A percentile compares a stretch with the other conserved stretches of the same genome.
Conservation (phyloP, 2,329 filamentous ascomycete species). For the Nigrospora osmanthi region DNA sequence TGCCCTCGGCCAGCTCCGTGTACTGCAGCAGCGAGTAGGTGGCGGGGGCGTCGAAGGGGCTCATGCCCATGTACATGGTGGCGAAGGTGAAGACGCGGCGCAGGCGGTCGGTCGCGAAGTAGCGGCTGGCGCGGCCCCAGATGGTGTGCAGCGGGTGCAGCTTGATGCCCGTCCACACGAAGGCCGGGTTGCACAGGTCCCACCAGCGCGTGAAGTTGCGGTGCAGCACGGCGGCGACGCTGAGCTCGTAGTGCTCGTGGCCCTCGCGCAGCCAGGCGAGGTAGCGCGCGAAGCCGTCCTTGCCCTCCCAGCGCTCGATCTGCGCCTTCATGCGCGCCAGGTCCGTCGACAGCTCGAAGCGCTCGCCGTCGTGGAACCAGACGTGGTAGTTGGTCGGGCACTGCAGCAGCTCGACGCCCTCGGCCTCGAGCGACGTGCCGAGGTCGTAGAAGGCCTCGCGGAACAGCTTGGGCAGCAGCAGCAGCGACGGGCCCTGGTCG, state of each 20-base stretch:
- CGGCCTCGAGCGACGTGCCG: conserved; percentile 54
- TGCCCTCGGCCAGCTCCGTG: conserved; percentile 67
- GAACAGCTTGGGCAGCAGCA: conserved; percentile 66
- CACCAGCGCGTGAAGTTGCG: conserved; percentile 57
- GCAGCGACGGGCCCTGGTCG: conserved; percentile 68
- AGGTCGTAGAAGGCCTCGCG: conserved; percentile 61
- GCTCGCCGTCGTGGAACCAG: conserved; percentile 62
- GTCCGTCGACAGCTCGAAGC: conserved; percentile 59
- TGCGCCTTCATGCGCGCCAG: conserved; percentile 62
- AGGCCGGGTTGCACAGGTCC: conserved; percentile 48
- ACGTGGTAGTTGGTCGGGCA: conserved; percentile 72
- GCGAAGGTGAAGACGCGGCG: conserved; percentile 68
- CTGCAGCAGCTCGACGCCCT: conserved; percentile 61
- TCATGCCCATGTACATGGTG: conserved; percentile 81
- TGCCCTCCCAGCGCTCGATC: conserved; percentile 66
- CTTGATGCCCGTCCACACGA: conserved; percentile 49
- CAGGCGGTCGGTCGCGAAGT: conserved; percentile 63
- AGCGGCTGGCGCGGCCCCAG: conserved; percentile 55
- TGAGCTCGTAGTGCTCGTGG: conserved; percentile 63
- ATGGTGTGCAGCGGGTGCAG: conserved; percentile 67
- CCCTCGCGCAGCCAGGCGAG: conserved; percentile 58
- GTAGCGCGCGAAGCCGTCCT: conserved; percentile 63
- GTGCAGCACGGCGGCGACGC: conserved; percentile 55
- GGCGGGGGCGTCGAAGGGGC: conserved; percentile 65
- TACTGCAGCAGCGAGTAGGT: conserved; percentile 70